Evolutionary conservation across 2,329 filamentous ascomycete species (phyloP), one percentile per base, ranked within the genome.

Genomic region (Chrysosphaeria jannelii): DNA sequence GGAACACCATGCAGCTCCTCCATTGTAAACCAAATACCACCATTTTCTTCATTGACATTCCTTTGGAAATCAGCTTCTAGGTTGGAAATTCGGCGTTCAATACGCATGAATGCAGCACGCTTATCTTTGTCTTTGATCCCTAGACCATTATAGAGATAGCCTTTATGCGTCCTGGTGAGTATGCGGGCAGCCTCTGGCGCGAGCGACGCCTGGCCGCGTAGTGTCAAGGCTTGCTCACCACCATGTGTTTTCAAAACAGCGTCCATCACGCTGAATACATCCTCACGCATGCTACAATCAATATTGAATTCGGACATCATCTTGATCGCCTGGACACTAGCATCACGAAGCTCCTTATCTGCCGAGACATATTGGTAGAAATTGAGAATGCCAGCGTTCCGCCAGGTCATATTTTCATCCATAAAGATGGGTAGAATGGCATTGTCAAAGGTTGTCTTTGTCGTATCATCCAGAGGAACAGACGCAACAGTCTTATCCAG

Each of bases 301-400:
- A 81, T 79, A 25, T 51, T 46, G 36, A 75, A 78, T 32, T 79
- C 69, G 35, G 72, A 61, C 47, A 76, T 58, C 29, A 75, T 47
- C 44, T 67, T 65, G 39, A 76, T 66, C 0, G 72, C 68, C 38
- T 78, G 62, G 29, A 63, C 70, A 3, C 68, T 75, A 9, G 71
- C 70, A 45, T 76, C 63, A 17, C 74, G 60, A 22, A 85, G 50
- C 25, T 52, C 55, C 30, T 57, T 53, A 35, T 75, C 53, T 1
- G 54, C 57, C 10, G 68, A 76, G 4, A 81, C 69, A 31, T 72
- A 65, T 37, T 78, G 68, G 42, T 79, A 81, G 45, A 85, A 79
- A 31, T 64, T 63, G 25, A 79, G 46, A 31, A 78, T 78, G 28
- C 64, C 53, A 22, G 52, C 45, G 30, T 54, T 50, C 13, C 71